phyloP scores from a whole-genome alignment of 306 rosid species.

The Rosa rugosa region DNA sequence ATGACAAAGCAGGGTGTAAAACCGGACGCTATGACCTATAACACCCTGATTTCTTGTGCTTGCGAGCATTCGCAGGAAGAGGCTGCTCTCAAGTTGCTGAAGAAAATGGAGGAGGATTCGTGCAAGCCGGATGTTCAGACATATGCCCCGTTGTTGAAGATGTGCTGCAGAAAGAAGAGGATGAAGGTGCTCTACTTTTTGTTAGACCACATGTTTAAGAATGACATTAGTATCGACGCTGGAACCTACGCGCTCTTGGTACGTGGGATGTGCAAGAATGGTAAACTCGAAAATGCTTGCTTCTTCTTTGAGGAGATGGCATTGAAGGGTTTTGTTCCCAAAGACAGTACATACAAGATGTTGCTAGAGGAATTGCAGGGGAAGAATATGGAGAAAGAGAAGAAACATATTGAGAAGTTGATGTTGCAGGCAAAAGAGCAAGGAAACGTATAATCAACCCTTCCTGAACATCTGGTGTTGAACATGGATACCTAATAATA shows the following conservation, averaged over 20 bases:
- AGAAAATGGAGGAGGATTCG: constrained; percentile 66
- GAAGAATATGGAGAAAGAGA: constrained; percentile 56
- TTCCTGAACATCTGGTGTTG: neutral
- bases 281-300: constrained; percentile 55
- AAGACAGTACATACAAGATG: constrained; percentile 34
- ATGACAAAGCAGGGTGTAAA: constrained; percentile 31
- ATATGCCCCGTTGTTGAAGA: constrained; percentile 75
- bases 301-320: constrained; percentile 61
- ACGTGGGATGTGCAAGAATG: constrained; percentile 43
- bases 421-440: constrained; percentile 30
- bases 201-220: constrained; percentile 72
- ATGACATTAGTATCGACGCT: constrained; percentile 53
- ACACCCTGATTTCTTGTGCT: constrained; percentile 59
- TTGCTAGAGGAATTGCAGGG: constrained; percentile 51
- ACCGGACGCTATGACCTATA: constrained; percentile 45
- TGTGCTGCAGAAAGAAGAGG: constrained; percentile 80
- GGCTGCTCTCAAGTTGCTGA: constrained; percentile 74
- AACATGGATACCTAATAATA: neutral
- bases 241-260: constrained; percentile 68
- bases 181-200: constrained; percentile 75
- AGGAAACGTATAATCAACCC: neutral
- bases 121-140: constrained; percentile 61
- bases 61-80: constrained; percentile 73
- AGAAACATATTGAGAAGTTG: constrained; percentile 52
- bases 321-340: constrained; percentile 30